Evolutionary conservation across 2,329 filamentous ascomycete species (phyloP).

Genomic region (Fusarium sp.): DNA sequence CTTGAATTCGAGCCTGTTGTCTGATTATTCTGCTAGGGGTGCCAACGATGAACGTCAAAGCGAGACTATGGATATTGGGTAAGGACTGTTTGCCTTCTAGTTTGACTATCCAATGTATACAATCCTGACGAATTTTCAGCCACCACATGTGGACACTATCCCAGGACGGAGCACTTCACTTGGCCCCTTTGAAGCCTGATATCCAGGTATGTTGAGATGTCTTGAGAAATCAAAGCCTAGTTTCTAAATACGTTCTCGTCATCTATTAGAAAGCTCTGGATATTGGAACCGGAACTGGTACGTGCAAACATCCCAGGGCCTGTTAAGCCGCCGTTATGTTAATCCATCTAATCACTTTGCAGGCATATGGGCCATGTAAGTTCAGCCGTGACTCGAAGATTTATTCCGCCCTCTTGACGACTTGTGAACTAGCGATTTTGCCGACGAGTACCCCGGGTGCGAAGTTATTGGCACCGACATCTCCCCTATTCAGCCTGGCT

Average conservation of each 20-base stretch:
- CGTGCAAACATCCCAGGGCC: no score
- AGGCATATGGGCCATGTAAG: background rate
- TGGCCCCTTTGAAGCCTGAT: slow-evolving; percentile 1
- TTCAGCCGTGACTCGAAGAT: no score
- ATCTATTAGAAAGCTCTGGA: background rate
- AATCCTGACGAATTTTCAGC: background rate
- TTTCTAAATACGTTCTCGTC: no score
- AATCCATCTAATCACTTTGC: no score
- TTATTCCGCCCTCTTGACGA: background rate
- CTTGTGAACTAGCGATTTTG: background rate
- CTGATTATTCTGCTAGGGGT: background rate
- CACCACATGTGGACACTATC: slow-evolving; percentile 6
- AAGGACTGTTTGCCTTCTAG: background rate
- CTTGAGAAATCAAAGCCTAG: background rate
- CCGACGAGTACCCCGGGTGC: slow-evolving; percentile 1
- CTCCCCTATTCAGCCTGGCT: slow-evolving; percentile 5
- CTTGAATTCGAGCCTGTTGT: no score
- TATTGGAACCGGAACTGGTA: background rate
- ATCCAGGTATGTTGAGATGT: background rate
- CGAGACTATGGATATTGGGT: slow-evolving; percentile 5
- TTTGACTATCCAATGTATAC: no score
- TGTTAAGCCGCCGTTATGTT: no score
- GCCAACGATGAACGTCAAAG: slow-evolving; percentile 6
- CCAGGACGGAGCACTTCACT: background rate
- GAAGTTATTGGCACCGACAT: slow-evolving; percentile 11